Percentiles rank a stretch among this genome's conserved stretches.
Conservation (phyloP, 73 alveolate genomes). For the Tetrahymena borealis region DNA sequence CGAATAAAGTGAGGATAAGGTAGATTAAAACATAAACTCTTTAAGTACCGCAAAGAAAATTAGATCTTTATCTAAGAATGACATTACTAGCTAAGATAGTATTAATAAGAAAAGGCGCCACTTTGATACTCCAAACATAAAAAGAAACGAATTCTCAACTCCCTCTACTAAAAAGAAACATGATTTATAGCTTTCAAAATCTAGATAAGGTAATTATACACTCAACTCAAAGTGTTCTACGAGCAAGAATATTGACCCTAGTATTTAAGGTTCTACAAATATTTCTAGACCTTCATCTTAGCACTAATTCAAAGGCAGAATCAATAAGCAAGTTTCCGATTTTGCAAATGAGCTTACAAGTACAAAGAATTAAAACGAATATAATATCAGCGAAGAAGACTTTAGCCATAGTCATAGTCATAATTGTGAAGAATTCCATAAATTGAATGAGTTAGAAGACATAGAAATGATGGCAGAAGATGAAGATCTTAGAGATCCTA, state of each 20-base stretch:
- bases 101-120: background rate
- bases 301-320: background rate
- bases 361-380: background rate
- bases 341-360: background rate
- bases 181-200: background rate
- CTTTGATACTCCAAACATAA: background rate
- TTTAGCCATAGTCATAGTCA: background rate
- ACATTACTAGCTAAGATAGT: background rate
- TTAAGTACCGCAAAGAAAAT: background rate
- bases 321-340: background rate
- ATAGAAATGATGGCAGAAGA: background rate
- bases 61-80: background rate
- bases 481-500: background rate
- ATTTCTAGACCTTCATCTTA: background rate
- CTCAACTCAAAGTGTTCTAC: background rate
- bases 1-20: background rate
- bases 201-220: background rate
- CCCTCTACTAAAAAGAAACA: background rate
- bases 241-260: background rate
- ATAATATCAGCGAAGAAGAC: background rate
- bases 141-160: background rate
- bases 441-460: background rate
- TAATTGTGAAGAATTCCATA: background rate
- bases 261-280: background rate
- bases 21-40: background rate